A percentile compares a stretch with the other conserved stretches of the same genome.
Conservation (phyloP, 306 rosid species). For the Cyclanthera cordifolia region DNA sequence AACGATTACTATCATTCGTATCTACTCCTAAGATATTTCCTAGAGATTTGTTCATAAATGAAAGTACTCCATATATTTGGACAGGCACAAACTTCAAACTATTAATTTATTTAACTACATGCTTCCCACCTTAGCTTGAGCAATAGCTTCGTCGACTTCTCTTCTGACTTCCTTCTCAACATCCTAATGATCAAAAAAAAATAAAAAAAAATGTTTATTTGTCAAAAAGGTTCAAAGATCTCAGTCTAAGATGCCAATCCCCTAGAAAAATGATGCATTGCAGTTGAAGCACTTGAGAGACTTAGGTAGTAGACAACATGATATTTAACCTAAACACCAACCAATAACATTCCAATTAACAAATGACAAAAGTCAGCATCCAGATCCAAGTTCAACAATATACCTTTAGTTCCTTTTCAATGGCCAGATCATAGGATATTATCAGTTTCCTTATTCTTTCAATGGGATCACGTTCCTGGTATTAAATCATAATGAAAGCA, state of each 20-base stretch:
- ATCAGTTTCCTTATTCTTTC: slow-evolving; percentile 84
- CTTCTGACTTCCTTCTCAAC: slow-evolving; percentile 66
- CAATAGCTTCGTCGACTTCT: slow-evolving; percentile 87
- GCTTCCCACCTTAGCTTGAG: slow-evolving; percentile 59
- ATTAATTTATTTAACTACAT: not conserved
- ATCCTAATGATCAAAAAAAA: slow-evolving; percentile 37
- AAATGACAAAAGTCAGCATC: not conserved
- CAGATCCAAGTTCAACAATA: not conserved
- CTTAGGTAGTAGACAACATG: not conserved
- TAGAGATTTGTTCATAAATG: not conserved
- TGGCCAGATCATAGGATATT: slow-evolving; percentile 55
- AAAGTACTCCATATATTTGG: not conserved
- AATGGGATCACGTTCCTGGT: slow-evolving; percentile 91
- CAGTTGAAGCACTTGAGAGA: not conserved
- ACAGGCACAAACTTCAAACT: not conserved
- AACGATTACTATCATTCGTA: not conserved
- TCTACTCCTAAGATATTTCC: not conserved
- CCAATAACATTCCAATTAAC: not conserved
- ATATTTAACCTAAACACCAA: not conserved
- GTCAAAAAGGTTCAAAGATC: not conserved
- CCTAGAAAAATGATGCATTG: not conserved
- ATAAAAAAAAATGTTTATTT: slow-evolving; percentile 1
- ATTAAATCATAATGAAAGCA: slow-evolving; percentile 9
- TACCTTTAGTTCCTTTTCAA: slow-evolving; percentile 93
- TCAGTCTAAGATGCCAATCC: not conserved